Evolutionary conservation across 495 filamentous ascomycete species (phyloP), one percentile per base, ranked within the genome.

Genomic region (Barbatosphaeria neglecta): DNA sequence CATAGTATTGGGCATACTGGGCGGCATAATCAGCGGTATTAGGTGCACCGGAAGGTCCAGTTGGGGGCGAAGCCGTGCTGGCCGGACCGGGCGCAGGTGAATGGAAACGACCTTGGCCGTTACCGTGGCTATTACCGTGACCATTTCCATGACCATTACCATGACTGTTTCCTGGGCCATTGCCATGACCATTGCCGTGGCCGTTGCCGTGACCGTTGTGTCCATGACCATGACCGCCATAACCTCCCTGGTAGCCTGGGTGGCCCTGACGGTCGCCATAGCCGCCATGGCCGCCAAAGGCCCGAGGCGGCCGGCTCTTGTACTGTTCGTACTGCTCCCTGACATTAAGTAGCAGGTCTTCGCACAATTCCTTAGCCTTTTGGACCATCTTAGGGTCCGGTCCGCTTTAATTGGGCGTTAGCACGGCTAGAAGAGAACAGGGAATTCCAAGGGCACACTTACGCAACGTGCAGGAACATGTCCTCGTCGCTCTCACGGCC

Each of bases 401-500:
- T 0, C 89, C 92, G 51, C 89, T 95, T 52, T 17, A 22, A 11
- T 35, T 16, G n/a, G 18, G 20, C 4, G 44, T 77, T 66, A 68
- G 69, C 41, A 41, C 31, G 11, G 37, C 24, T 16, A 8, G 7
- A 20, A 37, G 37, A 8, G 7, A 20, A 37, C 37, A 19, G 6
- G 53, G 25, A 22, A 39, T 28, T 13, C 31, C 22, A n/a, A 28
- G 17, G 7, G 22, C 40, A 41, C 50, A 74, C 82, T 62, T 72
- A 95, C 89, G 90, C 85, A 43, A 97, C 88, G 60, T 97, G 90
- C 37, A 98, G 71, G 58, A 84, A 97, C 84, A 98, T 95, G 1
- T 84, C 73, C 54, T 98, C 92, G 39, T 98, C 90, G 50, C 87
- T 95, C 65, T 98, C 92, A 16, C 70, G 75, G 42, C 81, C 80